Conservation (phyloP, 2,329 filamentous ascomycete genomes). For the Sporothrix pallida region DNA sequence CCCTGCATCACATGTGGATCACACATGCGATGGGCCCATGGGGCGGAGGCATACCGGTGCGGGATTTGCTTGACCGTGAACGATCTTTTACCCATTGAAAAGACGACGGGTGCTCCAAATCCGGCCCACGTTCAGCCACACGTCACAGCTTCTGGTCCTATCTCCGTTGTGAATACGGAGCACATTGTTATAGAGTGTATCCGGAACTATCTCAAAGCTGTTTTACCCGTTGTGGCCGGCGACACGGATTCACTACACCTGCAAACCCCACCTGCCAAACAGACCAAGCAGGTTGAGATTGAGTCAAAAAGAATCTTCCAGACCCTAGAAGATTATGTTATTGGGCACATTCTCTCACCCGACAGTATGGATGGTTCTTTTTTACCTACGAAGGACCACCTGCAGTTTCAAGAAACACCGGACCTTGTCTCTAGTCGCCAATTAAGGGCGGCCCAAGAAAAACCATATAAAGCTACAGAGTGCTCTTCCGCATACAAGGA, state of each 20-base stretch:
- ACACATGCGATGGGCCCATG: slow-evolving; percentile 77
- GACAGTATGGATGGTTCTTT: slow-evolving; percentile 81
- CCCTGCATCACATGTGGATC: slow-evolving; percentile 87
- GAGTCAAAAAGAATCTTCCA: slow-evolving; percentile 71
- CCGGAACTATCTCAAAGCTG: slow-evolving; percentile 45
- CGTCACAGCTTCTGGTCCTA: slow-evolving; percentile 37
- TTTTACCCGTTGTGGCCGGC: slow-evolving; percentile 28
- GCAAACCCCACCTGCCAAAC: not conserved
- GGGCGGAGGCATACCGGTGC: slow-evolving; percentile 77
- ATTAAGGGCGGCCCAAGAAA: not conserved
- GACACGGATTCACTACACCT: not conserved
- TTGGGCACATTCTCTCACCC: slow-evolving; percentile 69
- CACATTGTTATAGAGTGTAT: slow-evolving; percentile 54
- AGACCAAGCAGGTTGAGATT: slow-evolving; percentile 21
- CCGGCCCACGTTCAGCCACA: not conserved
- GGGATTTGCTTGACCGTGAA: slow-evolving; percentile 85
- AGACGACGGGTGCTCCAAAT: not conserved
- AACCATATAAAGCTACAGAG: not conserved
- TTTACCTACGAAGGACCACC: slow-evolving; percentile 28
- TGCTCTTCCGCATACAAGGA: slow-evolving; percentile 60
- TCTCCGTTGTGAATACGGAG: slow-evolving; percentile 67
- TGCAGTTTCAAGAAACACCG: not conserved
- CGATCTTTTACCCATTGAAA: slow-evolving; percentile 63
- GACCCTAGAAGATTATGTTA: slow-evolving; percentile 77
- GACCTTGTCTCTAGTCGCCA: not conserved